These are phyloP conservation scores for Camelina neglecta DNA, from an alignment of 345 rosid species.

Conservation along the genomic window DNA sequence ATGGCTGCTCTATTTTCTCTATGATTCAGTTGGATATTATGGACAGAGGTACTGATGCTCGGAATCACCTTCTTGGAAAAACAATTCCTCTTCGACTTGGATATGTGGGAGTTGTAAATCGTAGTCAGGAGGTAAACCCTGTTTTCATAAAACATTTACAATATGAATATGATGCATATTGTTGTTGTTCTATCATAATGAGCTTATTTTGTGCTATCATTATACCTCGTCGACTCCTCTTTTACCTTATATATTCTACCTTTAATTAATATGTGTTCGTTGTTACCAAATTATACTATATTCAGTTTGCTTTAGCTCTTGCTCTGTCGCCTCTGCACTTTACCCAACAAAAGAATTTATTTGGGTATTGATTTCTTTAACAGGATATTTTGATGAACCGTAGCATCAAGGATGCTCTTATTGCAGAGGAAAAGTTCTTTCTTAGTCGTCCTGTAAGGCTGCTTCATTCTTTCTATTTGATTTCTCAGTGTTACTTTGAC, in stretches of 20 bases:
- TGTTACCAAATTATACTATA: background rate
- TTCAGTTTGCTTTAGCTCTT: background rate
- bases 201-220: background rate
- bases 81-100: conserved; percentile 91
- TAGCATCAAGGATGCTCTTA: conserved; percentile 89
- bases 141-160: background rate
- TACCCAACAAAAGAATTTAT: background rate
- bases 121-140: conserved; percentile 85
- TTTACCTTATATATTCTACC: background rate
- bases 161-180: background rate
- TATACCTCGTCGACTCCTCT: background rate
- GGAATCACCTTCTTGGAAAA: conserved; percentile 88
- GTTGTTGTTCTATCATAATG: background rate
- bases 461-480: conserved; percentile 13
- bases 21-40: conserved; percentile 85
- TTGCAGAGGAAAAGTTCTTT: conserved; percentile 93
- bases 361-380: conserved; percentile 20
- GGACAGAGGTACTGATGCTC: conserved; percentile 99
- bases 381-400: conserved; percentile 87
- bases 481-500: conserved; percentile 20
- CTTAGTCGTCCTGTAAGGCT: conserved; percentile 86
- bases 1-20: conserved; percentile 34
- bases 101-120: conserved; percentile 93
- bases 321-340: background rate
- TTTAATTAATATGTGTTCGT: background rate